These are phyloP conservation scores for Fonsecaea multimorphosa DNA, from an alignment of 2,329 filamentous ascomycete species.

Conservation along the genomic window DNA sequence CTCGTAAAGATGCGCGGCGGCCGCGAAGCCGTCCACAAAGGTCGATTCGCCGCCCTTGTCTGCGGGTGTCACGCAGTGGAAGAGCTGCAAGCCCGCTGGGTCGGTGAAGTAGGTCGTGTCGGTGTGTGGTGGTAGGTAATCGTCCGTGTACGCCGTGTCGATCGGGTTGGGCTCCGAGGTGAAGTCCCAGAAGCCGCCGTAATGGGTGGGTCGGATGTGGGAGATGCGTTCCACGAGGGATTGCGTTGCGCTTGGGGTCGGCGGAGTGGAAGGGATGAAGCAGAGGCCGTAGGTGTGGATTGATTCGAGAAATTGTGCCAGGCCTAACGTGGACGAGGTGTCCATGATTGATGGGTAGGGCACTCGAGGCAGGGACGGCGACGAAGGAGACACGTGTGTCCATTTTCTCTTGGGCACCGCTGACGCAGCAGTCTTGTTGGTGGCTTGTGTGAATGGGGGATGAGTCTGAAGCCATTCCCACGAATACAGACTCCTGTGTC, in stretches of 20 bases:
- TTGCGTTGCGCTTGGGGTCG: slow-evolving; percentile 70
- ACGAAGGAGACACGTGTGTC: slow-evolving; percentile 26
- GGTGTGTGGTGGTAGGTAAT: slow-evolving; percentile 82
- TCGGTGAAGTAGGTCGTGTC: slow-evolving; percentile 97
- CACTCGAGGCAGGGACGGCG: slow-evolving; percentile 36
- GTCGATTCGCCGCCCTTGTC: slow-evolving; percentile 70
- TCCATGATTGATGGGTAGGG: slow-evolving; percentile 67
- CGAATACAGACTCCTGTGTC: slow-evolving; percentile 71
- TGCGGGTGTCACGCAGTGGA: slow-evolving; percentile 61
- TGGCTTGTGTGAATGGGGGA: slow-evolving; percentile 43
- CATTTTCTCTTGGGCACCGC: slow-evolving; percentile 23
- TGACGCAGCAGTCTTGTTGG: slow-evolving; percentile 10
- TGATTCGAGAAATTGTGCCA: slow-evolving; percentile 30
- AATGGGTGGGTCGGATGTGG: slow-evolving; percentile 89
- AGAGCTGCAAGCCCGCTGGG: slow-evolving; percentile 86
- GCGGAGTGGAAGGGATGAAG: slow-evolving; percentile 36
- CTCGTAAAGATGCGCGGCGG: slow-evolving; percentile 64
- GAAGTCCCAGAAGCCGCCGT: slow-evolving; percentile 88
- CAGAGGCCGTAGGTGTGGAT: slow-evolving; percentile 36
- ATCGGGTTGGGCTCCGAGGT: slow-evolving; percentile 85
- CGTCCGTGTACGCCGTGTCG: slow-evolving; percentile 89
- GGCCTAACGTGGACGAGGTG: slow-evolving; percentile 52
- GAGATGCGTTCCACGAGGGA: slow-evolving; percentile 79
- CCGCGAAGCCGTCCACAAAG: slow-evolving; percentile 84
- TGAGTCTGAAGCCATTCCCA: slow-evolving; percentile 67